Evolutionary conservation across 2,329 filamentous ascomycete genomes (phyloP).

Genomic region (Lithohypha guttulata): DNA sequence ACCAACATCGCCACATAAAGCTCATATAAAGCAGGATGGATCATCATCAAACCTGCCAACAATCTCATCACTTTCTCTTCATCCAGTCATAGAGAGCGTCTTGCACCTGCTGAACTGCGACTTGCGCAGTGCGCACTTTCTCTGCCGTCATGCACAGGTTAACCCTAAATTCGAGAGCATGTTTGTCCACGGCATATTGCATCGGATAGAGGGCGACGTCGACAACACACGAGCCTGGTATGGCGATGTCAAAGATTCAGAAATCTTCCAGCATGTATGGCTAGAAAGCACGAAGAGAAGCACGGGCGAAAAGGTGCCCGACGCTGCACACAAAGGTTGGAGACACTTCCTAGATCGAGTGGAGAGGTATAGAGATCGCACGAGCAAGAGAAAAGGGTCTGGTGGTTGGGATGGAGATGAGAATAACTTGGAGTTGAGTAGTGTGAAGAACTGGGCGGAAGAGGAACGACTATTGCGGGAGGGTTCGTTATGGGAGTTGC

Average conservation of each 20-base stretch:
- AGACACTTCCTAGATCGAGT: slow-evolving; percentile 28
- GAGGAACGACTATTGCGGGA: slow-evolving; percentile 7
- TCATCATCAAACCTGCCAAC: not conserved
- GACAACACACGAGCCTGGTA: slow-evolving; percentile 41
- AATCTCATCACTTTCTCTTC: slow-evolving; percentile 26
- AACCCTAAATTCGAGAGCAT: slow-evolving; percentile 40
- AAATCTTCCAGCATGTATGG: slow-evolving; percentile 29
- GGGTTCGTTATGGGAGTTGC: slow-evolving; percentile 25
- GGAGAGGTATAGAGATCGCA: slow-evolving; percentile 25
- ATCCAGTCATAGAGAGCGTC: slow-evolving; percentile 40
- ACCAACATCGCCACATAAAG: slow-evolving; percentile 7
- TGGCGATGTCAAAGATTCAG: slow-evolving; percentile 31
- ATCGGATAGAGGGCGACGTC: slow-evolving; percentile 42
- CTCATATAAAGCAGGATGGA: not conserved
- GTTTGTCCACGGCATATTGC: slow-evolving; percentile 42
- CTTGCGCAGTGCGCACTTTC: slow-evolving; percentile 41
- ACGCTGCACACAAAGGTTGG: slow-evolving; percentile 16
- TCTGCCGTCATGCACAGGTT: slow-evolving; percentile 42
- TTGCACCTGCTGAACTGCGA: slow-evolving; percentile 44
- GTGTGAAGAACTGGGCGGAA: slow-evolving; percentile 24
- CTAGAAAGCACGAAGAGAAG: not conserved
- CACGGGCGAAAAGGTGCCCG: not conserved
- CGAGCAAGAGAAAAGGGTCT: not conserved
- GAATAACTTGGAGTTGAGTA: slow-evolving; percentile 21
- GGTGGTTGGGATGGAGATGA: slow-evolving; percentile 15